Evolutionary conservation across 352 stramenopile genomes (phyloP), one percentile per base, ranked within the genome.

Genomic region (Phytopythium oedochilum): DNA sequence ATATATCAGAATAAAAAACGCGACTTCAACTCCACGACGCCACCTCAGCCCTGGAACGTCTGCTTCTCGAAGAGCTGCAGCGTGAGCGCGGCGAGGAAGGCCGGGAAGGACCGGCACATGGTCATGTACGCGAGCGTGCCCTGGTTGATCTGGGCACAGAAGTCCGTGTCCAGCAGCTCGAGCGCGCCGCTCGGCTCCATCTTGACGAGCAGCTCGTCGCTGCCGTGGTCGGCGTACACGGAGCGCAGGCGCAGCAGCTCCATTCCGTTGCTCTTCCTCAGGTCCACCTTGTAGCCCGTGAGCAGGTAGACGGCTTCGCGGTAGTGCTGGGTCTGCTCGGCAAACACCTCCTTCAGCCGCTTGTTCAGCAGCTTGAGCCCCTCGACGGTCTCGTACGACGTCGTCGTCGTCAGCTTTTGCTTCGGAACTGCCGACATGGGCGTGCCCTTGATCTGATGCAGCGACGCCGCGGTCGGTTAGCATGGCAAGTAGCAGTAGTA

Each of bases 1-100:
- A 34, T 34, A 10, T 10, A 34, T 34, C 10, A 34, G 29, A 34
- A 34, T 34, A 34, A 10, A 34, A 34, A 34, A n/a, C n/a, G n/a
- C n/a, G n/a, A n/a, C n/a, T n/a, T n/a, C n/a, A n/a, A n/a, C n/a
- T 36, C 32, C 11, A 15, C 15, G 7, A 3, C 2, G 7, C 32
- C 15, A 25, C 38, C 10, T 55, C 48, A 55, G 0, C 83, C 79
- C 51, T 94, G 84, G 57, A 96, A 96, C 0, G 89, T 97, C 60
- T 94, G 82, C 59, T 92, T 92, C 67, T 96, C 87, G 53, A 97
- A 97, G 22, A 96, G 68, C 67, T 92, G 73, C 44, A 96, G 67
- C 34, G 87, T 95, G 20, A 97, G 66, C n/a, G 75, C 92, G 26
- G 81, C 81, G 55, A 97, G 63, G 64, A 97, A 97, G 14, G 86